Conservation (phyloP, 2,329 filamentous ascomycete species). For the Leptosphaerulina australis region DNA sequence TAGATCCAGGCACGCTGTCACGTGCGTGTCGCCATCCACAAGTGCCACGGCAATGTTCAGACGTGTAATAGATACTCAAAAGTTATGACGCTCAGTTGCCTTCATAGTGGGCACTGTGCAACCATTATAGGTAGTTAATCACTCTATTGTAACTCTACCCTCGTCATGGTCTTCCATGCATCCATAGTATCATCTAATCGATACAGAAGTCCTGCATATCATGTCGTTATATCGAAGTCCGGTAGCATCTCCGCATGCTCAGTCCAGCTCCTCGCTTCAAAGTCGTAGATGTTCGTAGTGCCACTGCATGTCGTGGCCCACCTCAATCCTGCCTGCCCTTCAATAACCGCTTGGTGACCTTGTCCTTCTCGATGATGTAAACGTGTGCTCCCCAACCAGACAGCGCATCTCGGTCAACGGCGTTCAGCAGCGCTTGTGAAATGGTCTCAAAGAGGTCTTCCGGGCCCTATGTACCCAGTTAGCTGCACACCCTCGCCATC, state of each 20-base stretch:
- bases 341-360: conserved; percentile 97
- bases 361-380: conserved; percentile 99
- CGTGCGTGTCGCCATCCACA: conserved; percentile 1
- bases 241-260: neutral
- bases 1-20: conserved; percentile 10
- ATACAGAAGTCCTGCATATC: conserved; percentile 26
- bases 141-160: conserved; percentile 8
- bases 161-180: conserved; percentile 4
- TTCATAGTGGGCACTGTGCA: no score
- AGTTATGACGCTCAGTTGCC: no score
- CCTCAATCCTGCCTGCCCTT: conserved; percentile 88
- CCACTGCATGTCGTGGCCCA: conserved; percentile 19
- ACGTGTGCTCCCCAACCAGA: conserved; percentile 99
- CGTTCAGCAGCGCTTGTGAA: conserved; percentile 92
- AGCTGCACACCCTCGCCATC: conserved; percentile 1
- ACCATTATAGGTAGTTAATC: neutral
- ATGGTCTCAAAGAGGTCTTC: conserved; percentile 98
- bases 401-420: conserved; percentile 93
- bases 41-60: no score
- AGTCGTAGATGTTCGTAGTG: conserved; percentile 23
- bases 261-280: conserved; percentile 2
- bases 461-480: conserved; percentile 65
- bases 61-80: no score
- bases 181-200: conserved; percentile 3
- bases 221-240: conserved; percentile 20